Percentiles rank a stretch among this genome's conserved stretches.
Evolutionary conservation across 2,329 filamentous ascomycete genomes (phyloP).

Genomic region (Epichloe bromicola): DNA sequence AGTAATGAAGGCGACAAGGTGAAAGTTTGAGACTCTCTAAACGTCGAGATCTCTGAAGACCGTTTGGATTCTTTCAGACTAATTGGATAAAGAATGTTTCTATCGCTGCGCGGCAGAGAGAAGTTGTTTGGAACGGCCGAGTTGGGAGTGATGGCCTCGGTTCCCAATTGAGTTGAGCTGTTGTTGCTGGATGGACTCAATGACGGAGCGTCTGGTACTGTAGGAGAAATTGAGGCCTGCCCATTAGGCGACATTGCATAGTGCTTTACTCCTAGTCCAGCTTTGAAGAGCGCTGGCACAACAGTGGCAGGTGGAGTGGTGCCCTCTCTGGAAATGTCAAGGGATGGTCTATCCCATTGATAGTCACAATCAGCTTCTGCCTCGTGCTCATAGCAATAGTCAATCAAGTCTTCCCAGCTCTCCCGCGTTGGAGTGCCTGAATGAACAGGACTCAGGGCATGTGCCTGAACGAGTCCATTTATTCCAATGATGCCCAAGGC

Average conservation of each 20-base stretch:
- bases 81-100: conserved; percentile 17
- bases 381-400: conserved; percentile 58
- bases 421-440: conserved; percentile 17
- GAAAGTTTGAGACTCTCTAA: conserved; percentile 46
- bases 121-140: conserved; percentile 33
- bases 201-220: conserved; percentile 29
- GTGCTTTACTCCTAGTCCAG: conserved; percentile 11
- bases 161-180: conserved; percentile 21
- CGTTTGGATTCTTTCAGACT: conserved; percentile 24
- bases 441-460: conserved; percentile 15
- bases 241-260: conserved; percentile 7
- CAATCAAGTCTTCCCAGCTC: conserved; percentile 57
- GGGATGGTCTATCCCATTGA: conserved; percentile 47
- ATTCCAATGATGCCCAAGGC: conserved; percentile 26
- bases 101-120: conserved; percentile 32
- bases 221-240: conserved; percentile 15
- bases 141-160: conserved; percentile 32
- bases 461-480: background rate
- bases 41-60: conserved; percentile 38
- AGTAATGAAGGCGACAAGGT: conserved; percentile 48
- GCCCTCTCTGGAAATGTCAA: conserved; percentile 25
- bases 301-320: conserved; percentile 12
- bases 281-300: conserved; percentile 13
- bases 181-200: conserved; percentile 36
- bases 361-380: conserved; percentile 55